phyloP scores from a whole-genome alignment of 257 asterid species.

The Marsdenia floribunda region DNA sequence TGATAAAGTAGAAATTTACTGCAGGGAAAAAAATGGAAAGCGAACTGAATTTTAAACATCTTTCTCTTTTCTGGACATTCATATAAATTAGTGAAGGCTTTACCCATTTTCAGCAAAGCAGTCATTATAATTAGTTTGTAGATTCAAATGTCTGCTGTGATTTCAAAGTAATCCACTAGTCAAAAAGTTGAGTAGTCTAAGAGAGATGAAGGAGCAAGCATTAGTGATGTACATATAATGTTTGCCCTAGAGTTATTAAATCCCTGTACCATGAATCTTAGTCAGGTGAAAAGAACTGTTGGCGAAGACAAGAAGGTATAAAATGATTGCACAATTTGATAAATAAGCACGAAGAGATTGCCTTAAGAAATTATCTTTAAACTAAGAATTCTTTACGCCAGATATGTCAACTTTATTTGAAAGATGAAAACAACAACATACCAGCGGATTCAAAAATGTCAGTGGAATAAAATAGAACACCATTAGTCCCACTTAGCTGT shows the following conservation, averaged over 20 bases:
- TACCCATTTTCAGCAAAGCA: background rate
- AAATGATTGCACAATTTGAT: background rate
- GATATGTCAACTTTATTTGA: background rate
- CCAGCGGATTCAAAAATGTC: constrained; percentile 85
- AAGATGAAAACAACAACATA: constrained; percentile 19
- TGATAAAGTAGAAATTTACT: background rate
- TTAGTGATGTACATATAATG: background rate
- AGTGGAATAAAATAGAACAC: constrained; percentile 77
- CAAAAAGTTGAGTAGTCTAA: background rate
- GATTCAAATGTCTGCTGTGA: background rate
- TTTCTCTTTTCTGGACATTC: background rate
- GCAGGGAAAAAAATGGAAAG: background rate
- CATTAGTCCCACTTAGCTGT: constrained; percentile 79
- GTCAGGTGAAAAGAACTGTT: background rate
- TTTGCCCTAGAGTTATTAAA: background rate
- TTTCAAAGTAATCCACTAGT: background rate
- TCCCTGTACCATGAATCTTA: background rate
- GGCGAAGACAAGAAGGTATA: background rate
- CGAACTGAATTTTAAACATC: background rate
- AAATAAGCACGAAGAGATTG: background rate
- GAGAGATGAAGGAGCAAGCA: background rate
- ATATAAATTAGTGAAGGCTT: background rate
- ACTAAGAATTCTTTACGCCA: background rate
- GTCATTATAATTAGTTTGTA: background rate
- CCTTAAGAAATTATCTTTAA: background rate